These are phyloP conservation scores for Fusarium ambrosium DNA, from an alignment of 2,329 filamentous ascomycete genomes.

Conservation along the genomic window DNA sequence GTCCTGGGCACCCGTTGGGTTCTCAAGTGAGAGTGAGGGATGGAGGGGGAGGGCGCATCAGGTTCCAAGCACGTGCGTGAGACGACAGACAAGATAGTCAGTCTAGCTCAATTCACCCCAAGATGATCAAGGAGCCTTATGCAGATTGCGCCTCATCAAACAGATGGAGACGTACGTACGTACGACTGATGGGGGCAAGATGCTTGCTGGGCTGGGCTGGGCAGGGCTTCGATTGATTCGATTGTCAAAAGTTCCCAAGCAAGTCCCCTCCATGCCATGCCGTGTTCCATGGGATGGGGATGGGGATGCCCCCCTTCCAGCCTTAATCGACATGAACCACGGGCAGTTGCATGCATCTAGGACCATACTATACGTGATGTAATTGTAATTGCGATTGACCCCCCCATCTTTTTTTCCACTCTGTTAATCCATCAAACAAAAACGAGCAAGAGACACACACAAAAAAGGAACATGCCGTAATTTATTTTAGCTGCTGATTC, in stretches of 20 bases:
- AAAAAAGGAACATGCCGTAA: slow-evolving; percentile 29
- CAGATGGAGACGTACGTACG: slow-evolving; percentile 4
- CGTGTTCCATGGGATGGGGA: not conserved
- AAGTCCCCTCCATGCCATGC: not conserved
- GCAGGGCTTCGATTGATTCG: not conserved
- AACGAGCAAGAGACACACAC: slow-evolving; percentile 17
- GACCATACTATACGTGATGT: not conserved
- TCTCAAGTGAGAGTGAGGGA: not conserved
- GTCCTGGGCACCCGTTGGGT: slow-evolving; percentile 15
- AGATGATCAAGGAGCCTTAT: slow-evolving; percentile 31
- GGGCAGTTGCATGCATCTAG: not conserved
- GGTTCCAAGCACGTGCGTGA: slow-evolving; percentile 27
- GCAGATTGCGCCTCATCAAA: slow-evolving; percentile 14
- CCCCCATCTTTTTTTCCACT: slow-evolving; percentile 15
- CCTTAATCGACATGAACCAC: not conserved
- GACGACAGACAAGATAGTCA: slow-evolving; percentile 4
- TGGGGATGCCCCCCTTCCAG: not conserved
- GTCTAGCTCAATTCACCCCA: not conserved
- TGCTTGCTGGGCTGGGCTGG: not conserved
- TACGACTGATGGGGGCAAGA: not conserved
- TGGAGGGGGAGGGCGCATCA: slow-evolving; percentile 17
- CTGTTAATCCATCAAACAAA: slow-evolving; percentile 14
- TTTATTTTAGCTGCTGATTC: slow-evolving; percentile 24
- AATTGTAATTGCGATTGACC: slow-evolving; percentile 7
- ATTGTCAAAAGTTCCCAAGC: not conserved